Base-by-base conservation (phyloP, 306 rosid genomes). In the Castanea crenata region DNA sequence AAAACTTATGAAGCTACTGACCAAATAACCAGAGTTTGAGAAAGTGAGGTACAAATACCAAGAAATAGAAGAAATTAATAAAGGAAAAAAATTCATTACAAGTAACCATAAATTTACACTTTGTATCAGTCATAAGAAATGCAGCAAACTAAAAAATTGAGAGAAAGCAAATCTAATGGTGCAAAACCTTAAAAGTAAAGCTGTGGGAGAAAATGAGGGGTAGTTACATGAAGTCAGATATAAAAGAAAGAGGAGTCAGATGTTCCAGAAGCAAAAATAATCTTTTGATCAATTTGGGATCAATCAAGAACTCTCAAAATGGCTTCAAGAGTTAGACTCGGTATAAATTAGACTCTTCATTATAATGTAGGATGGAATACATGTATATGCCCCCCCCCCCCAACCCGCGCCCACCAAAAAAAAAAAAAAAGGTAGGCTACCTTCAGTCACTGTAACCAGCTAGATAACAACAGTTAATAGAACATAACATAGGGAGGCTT, bases 1-100 rank as follows among this genome's bases (percentile, higher is more conserved):
- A 80, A 72, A 82, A 58, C 77, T 70, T 41, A 59, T 68, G 49
- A 67, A 61, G 75, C 51, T 32, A 80, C 70, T 10, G 51, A 13
- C 70, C 75, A 74, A 55, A 58, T 65, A 23, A 27, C 44, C 9
- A 55, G 18, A 55, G 4, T 19, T 63, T 63, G 27, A 79, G 29
- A 41, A 54, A 19, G 61, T 67, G 49, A 54, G 34, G 41, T 55
- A 68, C 54, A 41, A 76, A 57, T 34, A 71, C 8, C 49, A 63
- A 29, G 51, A 55, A 71, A 76, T 77, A 55, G 69, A 51, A 77
- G 64, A 83, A 58, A 69, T 5, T 61, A 8, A 58, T 23, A 71
- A 9, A 34, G 4, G 38, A 20, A 25, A 52, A 65, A 34, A 68
- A 23, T 23, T 25, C 67, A 68, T 31, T 6, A 27, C 70, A 52